Evolutionary conservation across 2,329 filamentous ascomycete species (phyloP).

Genomic region (Arthrobotrys iridis): DNA sequence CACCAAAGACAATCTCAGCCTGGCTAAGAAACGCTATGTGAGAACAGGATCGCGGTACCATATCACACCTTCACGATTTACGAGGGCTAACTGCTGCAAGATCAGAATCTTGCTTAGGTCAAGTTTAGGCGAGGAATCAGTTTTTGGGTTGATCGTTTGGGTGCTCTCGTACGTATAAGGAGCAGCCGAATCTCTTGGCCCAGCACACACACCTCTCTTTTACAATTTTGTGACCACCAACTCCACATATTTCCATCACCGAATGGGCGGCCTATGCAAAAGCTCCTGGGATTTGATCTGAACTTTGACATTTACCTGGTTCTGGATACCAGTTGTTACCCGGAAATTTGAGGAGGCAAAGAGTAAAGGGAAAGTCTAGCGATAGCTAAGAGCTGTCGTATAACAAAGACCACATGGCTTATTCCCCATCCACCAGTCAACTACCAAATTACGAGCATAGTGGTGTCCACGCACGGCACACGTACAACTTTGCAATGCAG

Average conservation of each 20-base stretch:
- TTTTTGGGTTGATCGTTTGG: neutral
- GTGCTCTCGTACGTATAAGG: too few relatives aligned
- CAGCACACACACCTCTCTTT: neutral
- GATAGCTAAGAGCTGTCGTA: constrained; percentile 14
- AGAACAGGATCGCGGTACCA: constrained; percentile 2
- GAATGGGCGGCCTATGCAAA: neutral
- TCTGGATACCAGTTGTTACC: constrained; percentile 6
- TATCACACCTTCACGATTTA: neutral
- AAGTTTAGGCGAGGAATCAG: neutral
- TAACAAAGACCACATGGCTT: constrained; percentile 7
- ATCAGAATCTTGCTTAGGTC: constrained; percentile 1
- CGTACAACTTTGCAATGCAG: neutral
- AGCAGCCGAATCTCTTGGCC: neutral
- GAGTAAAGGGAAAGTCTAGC: constrained; percentile 1
- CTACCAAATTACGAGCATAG: neutral
- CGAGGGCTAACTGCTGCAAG: neutral
- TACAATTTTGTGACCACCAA: neutral
- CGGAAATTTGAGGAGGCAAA: constrained; percentile 28
- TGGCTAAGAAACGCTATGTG: neutral
- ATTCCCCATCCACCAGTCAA: neutral
- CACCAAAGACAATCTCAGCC: neutral
- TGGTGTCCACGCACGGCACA: constrained; percentile 1
- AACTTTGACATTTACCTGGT: constrained; percentile 25
- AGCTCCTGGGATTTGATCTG: neutral
- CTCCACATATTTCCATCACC: neutral